Base-by-base conservation (phyloP, 306 rosid genomes). In the Cicer bijugum region DNA sequence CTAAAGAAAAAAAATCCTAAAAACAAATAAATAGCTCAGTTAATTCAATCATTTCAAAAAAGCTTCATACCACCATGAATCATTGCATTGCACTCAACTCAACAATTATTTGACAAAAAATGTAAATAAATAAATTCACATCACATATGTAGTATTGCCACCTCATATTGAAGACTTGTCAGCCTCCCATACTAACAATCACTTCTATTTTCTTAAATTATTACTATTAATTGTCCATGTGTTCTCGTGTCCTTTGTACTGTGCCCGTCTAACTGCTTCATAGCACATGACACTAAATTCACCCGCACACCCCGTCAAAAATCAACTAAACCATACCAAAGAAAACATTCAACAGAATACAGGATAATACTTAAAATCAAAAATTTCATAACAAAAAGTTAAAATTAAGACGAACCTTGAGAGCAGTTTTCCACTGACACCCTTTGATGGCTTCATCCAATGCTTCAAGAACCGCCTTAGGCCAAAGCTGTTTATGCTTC, bases 401-500 rank as follows among this genome's bases (percentile, higher is more conserved):
- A 5, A 46, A 14, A 51, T 37, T 52, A 48, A 28, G 23, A 74
- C 82, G 3, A 52, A 78, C 98, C 97, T 89, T 82, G 4, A 93
- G 89, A 75, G 97, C 92, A 73, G 85, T 51, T 10, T 88, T 81
- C 89, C 86, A 89, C 4, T 79, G 88, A 78, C 53, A 52, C 42
- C 66, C 81, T 53, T 56, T 76, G 60, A 91, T 79, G 19, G 98
- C 97, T 6, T 93, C 94, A 33, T 93, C 87, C 70, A 93, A 71
- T 51, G 96, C 92, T 84, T 91, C 92, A 70, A 93, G 82, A 76
- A 93, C 88, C 44, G 97, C 82, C 68, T 88, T 91, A 6, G 98
- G 98, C 92, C 91, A 91, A 1, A 93, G 81, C 42, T 83, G 91
- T 6, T 67, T 85, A 75, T 89, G 79, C 84, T 86, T 88, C 74